Evolutionary conservation across 257 asterid species (phyloP), one percentile per base, ranked within the genome.

Genomic region (Mitragyna speciosa): DNA sequence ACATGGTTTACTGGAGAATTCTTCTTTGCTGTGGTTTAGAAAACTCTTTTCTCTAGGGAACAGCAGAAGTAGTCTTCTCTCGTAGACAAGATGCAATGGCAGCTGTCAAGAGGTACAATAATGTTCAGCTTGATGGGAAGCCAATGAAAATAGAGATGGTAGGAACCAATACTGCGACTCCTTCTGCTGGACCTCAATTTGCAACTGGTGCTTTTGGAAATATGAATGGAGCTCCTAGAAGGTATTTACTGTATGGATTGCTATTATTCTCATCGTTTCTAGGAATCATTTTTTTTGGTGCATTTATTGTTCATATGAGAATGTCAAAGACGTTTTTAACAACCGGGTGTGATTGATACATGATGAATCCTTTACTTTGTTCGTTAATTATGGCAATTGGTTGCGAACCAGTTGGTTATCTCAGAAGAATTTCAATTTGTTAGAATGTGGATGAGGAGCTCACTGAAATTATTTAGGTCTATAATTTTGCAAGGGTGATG

Each of bases 21-120:
- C 78, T 88, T 73, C 71, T 56, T 81, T 84, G 79, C 75, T 47
- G 66, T 81, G 82, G 69, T 82, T 85, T 76, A 83, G 79, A 83
- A 72, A 31, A 47, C 9, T 22, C 31, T 61, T 86, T 80, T 84
- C 63, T 77, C 58, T 83, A 96, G 98, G 99, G 99, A 78, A 96
- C 98, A 31, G 97, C 97, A 63, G 99, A 96, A 86, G 90, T 92
- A 47, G 94, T 92, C 73, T 92, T 83, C 83, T 84, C 85, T 67
- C 89, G 91, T 51, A 86, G 89, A 48, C 83, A 80, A 84, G 94
- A 92, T 84, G 92, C 94, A 24, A 22, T 86, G 43, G 84, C 88
- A 28, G 97, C 93, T 83, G 87, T 90, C 75, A 90, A 87, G 84
- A 89, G 89, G 82, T 92, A 85, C 85, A 89, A 90, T 77, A 82